phyloP scores from a whole-genome alignment of 2,329 filamentous ascomycete genomes.

The Ophiocordyceps camponoti-saundersi region DNA sequence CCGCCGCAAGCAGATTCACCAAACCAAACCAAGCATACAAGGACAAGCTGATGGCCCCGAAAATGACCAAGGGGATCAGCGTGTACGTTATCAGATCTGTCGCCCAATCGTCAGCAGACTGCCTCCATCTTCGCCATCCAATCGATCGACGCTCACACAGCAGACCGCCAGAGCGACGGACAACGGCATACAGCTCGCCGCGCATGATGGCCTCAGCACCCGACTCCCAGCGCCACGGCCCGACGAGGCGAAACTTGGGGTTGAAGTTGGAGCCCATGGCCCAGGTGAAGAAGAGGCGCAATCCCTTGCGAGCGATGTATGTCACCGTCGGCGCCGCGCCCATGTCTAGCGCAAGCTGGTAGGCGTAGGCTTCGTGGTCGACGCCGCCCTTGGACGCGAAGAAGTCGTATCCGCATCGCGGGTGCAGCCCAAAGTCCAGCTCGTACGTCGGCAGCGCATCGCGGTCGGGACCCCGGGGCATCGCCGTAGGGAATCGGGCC shows the following conservation, averaged over 20 bases:
- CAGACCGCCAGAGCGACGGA: constrained; percentile 17
- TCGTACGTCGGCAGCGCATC: constrained; percentile 17
- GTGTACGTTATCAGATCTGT: constrained; percentile 19
- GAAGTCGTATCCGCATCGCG: constrained; percentile 15
- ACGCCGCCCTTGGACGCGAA: constrained; percentile 21
- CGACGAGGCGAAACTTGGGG: constrained; percentile 27
- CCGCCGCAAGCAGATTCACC: constrained; percentile 1
- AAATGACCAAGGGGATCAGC: constrained; percentile 16
- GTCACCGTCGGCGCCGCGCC: constrained; percentile 21
- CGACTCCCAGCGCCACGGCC: constrained; percentile 23
- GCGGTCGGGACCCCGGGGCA: constrained; percentile 4
- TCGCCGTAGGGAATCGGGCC: constrained; percentile 7
- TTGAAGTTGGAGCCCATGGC: constrained; percentile 32
- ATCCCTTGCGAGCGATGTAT: constrained; percentile 17
- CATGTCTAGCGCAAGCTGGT: constrained; percentile 30
- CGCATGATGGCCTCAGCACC: constrained; percentile 20
- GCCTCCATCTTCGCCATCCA: no score
- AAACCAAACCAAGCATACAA: constrained; percentile 9
- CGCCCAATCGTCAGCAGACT: constrained; percentile 3
- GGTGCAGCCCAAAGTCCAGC: constrained; percentile 21
- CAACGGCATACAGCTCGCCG: constrained; percentile 22
- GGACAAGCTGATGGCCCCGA: constrained; percentile 14
- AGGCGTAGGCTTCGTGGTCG: constrained; percentile 31
- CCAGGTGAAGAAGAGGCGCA: constrained; percentile 24
- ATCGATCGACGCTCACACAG: constrained; percentile 17